Conservation (phyloP, 2,329 filamentous ascomycete genomes). For the Phaeophleospora eucalypticola region DNA sequence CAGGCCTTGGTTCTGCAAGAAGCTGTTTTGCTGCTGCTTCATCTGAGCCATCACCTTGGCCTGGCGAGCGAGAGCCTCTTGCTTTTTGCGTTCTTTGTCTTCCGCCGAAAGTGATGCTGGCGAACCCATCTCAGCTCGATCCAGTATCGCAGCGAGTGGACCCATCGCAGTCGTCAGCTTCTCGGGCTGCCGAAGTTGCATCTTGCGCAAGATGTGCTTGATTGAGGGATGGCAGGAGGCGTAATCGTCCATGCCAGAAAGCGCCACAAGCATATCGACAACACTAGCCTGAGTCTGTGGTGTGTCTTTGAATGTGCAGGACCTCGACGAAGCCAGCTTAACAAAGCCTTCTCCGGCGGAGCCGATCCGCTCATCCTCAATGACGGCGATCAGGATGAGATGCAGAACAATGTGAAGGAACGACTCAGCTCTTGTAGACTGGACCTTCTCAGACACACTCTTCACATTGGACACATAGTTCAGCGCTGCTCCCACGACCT, state of each 20-base stretch:
- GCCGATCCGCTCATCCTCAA: constrained; percentile 60
- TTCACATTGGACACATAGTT: constrained; percentile 71
- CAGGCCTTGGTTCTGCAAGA: constrained; percentile 81
- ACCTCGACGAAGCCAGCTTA: constrained; percentile 20
- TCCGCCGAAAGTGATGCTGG: constrained; percentile 62
- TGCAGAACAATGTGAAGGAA: constrained; percentile 91
- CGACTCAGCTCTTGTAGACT: constrained; percentile 77
- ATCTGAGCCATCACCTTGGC: constrained; percentile 97
- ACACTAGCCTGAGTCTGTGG: constrained; percentile 12
- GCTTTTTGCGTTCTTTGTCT: constrained; percentile 81
- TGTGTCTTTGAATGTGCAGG: constrained; percentile 8
- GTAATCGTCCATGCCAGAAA: constrained; percentile 64
- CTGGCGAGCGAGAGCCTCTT: constrained; percentile 82
- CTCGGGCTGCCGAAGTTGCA: constrained; percentile 75
- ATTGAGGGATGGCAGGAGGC: constrained; percentile 83
- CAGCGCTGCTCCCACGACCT: constrained; percentile 84
- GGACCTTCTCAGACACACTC: constrained; percentile 67
- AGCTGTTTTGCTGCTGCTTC: constrained; percentile 93
- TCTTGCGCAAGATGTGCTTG: constrained; percentile 72
- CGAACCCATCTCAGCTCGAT: constrained; percentile 76
- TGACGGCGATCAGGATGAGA: constrained; percentile 75
- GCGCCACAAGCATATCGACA: constrained; percentile 50
- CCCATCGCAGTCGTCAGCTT: constrained; percentile 67
- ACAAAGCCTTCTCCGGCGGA: constrained; percentile 22
- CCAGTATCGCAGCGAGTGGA: constrained; percentile 59